A percentile compares a stretch with the other conserved stretches of the same genome.
Conservation (phyloP, 164 flowering plant genomes). For the Nymphaea colorata region DNA sequence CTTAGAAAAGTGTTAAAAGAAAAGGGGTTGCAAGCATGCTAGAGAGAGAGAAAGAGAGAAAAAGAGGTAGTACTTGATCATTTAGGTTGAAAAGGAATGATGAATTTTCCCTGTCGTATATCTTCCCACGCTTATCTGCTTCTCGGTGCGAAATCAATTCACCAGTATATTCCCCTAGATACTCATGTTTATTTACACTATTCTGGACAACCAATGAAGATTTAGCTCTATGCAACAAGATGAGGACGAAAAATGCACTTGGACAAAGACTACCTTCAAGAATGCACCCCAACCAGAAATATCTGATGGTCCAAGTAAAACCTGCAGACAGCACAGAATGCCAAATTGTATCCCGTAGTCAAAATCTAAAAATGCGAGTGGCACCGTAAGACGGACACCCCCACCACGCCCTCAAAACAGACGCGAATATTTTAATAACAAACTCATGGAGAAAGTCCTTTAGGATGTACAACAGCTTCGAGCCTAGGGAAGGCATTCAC, state of each 20-base stretch:
- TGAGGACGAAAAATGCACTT: conserved; percentile 1
- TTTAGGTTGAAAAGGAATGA: conserved; percentile 96
- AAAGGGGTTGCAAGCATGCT: background rate
- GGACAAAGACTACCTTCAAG: conserved; percentile 52
- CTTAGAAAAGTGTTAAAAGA: background rate
- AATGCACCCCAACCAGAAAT: conserved; percentile 99
- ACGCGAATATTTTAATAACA: no score
- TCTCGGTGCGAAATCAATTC: conserved; percentile 94
- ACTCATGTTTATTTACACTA: conserved; percentile 85
- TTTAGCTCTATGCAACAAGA: background rate
- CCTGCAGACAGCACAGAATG: conserved; percentile 30
- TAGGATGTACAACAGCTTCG: no score
- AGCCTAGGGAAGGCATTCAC: no score
- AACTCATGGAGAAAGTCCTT: no score
- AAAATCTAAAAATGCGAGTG: no score
- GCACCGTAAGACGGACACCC: no score
- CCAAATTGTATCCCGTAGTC: background rate
- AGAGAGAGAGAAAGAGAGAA: background rate
- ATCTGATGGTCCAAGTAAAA: conserved; percentile 91
- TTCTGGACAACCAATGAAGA: conserved; percentile 42
- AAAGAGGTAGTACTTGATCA: conserved; percentile 55
- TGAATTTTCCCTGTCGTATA: conserved; percentile 93
- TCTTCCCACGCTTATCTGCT: conserved; percentile 99
- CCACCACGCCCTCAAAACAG: no score
- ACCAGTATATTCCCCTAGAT: conserved; percentile 97